Percentiles rank a stretch among this genome's conserved stretches.
Conservation (phyloP, 2,329 filamentous ascomycete species). For the Xylariales sp. region DNA sequence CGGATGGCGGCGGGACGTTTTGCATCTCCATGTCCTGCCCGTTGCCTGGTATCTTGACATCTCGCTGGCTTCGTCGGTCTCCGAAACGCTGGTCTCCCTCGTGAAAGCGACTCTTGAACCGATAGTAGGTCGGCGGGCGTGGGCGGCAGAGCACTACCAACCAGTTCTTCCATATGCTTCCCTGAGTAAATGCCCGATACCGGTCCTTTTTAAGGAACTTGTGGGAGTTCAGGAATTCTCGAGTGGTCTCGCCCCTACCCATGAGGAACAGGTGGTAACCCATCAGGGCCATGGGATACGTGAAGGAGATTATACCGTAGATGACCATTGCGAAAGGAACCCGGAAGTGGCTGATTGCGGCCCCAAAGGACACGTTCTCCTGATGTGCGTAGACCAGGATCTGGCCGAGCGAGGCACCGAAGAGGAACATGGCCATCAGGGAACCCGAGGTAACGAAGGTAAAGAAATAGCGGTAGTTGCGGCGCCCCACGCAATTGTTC, state of each 20-base stretch:
- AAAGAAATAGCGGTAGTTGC: constrained; percentile 98
- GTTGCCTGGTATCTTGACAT: constrained; percentile 45
- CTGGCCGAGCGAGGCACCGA: constrained; percentile 76
- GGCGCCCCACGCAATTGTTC: constrained; percentile 81
- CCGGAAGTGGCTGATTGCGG: constrained; percentile 65
- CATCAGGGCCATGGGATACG: constrained; percentile 80
- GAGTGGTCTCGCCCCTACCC: constrained; percentile 85
- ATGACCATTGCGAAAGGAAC: constrained; percentile 87
- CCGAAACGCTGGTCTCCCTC: constrained; percentile 84
- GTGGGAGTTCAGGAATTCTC: constrained; percentile 93
- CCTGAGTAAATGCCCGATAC: constrained; percentile 84
- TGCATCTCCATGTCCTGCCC: constrained; percentile 69
- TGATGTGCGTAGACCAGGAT: constrained; percentile 66
- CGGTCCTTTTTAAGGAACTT: constrained; percentile 92
- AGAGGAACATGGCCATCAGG: constrained; percentile 68
- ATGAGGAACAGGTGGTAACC: constrained; percentile 90
- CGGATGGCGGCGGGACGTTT: constrained; percentile 42
- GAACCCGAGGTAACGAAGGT: constrained; percentile 80
- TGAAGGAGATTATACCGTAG: constrained; percentile 67
- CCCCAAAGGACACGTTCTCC: constrained; percentile 61
- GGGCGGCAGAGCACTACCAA: constrained; percentile 76
- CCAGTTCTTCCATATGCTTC: constrained; percentile 72
- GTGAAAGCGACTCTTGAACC: constrained; percentile 73
- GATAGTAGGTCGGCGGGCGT: constrained; percentile 80
- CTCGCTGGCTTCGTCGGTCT: constrained; percentile 45